Percentiles rank a stretch among this genome's conserved stretches.
These are phyloP conservation scores for Magnaporthiopsis rhizophila DNA, from an alignment of 2,329 filamentous ascomycete genomes.

Conservation along the genomic window DNA sequence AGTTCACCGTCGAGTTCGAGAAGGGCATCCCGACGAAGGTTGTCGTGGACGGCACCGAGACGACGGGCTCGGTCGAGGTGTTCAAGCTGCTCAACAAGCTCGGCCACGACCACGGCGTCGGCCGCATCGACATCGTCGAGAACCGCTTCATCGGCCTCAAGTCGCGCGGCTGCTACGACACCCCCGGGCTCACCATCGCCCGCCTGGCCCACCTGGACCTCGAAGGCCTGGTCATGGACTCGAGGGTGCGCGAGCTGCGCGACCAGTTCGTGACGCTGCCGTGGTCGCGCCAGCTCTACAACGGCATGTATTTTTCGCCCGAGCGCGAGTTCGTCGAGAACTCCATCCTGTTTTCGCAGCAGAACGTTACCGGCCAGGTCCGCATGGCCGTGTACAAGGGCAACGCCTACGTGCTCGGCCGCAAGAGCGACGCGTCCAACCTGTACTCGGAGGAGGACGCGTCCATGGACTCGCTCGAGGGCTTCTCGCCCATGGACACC, in stretches of 20 bases:
- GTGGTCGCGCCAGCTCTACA: constrained; percentile 38
- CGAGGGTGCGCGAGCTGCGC: constrained; percentile 47
- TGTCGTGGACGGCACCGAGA: constrained; percentile 44
- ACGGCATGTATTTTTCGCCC: constrained; percentile 44
- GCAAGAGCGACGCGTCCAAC: constrained; percentile 36
- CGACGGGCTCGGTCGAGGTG: constrained; percentile 62
- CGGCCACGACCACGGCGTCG: constrained; percentile 64
- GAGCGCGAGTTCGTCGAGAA: constrained; percentile 43
- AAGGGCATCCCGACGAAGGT: constrained; percentile 64
- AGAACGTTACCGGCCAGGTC: constrained; percentile 31
- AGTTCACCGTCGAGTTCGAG: constrained; percentile 65
- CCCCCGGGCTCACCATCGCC: constrained; percentile 40
- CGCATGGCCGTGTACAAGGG: constrained; percentile 32
- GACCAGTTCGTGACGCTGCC: constrained; percentile 48
- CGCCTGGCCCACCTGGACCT: constrained; percentile 40
- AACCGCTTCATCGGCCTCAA: constrained; percentile 68
- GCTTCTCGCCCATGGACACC: constrained; percentile 33
- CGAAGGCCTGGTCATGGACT: constrained; percentile 42
- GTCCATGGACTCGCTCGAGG: constrained; percentile 41
- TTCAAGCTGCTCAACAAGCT: constrained; percentile 67
- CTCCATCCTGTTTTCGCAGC: constrained; percentile 52
- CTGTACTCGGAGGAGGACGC: constrained; percentile 42
- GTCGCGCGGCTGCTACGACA: constrained; percentile 74
- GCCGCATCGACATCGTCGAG: constrained; percentile 76
- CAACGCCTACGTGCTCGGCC: constrained; percentile 35